Evolutionary conservation across 768 basidiomycete genomes (phyloP), one percentile per base, ranked within the genome.

Genomic region (Pleurotus cornucopiae): DNA sequence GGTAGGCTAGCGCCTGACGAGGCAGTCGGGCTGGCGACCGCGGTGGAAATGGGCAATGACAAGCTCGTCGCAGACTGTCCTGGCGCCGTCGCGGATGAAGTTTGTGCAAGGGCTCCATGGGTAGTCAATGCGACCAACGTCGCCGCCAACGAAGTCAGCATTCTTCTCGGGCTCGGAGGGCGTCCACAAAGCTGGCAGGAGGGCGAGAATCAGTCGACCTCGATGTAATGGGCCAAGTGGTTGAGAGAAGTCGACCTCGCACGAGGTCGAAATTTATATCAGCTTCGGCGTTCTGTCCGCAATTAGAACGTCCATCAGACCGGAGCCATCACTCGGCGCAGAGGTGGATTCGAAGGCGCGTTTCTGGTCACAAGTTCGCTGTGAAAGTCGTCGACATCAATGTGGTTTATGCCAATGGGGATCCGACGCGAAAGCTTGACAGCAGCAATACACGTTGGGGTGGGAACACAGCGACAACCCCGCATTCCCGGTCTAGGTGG

Each of bases 11-110:
- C 69, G 39, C 71, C 71, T 30, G 82, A 69, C 12, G 86, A 60
- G 0, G 71, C 82, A 1, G 88, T 80, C 7, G 89, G 80, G 56
- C 79, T 85, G 4, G 91, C 83, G 0, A 83, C 74, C 34, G 84
- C 75, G 0, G 91, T 91, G 13, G 80, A 72, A 37, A 84, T 65
- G 1, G 80, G 76, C 48, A 79, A 64, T 13, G 77, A 58, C 20
- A 70, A 64, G 0, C 60, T 46, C 25, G 41, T 44, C 21, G 49
- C 49, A 14, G 55, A 26, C 25, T 56, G 47, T 25, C 57, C 51
- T n/a, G 52, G 44, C 4, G 53, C 25, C 6, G 58, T 57, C 38
- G 61, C 55, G n/a, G 64, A 55, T 23, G 64, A 60, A 39, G 60
- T 62, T 30, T 64, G 63, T 6, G 64, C 60, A 26, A 65, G 39